A percentile compares a stretch with the other conserved stretches of the same genome.
Conservation (phyloP, 495 filamentous ascomycete species). For the Penicillium coprophilum region DNA sequence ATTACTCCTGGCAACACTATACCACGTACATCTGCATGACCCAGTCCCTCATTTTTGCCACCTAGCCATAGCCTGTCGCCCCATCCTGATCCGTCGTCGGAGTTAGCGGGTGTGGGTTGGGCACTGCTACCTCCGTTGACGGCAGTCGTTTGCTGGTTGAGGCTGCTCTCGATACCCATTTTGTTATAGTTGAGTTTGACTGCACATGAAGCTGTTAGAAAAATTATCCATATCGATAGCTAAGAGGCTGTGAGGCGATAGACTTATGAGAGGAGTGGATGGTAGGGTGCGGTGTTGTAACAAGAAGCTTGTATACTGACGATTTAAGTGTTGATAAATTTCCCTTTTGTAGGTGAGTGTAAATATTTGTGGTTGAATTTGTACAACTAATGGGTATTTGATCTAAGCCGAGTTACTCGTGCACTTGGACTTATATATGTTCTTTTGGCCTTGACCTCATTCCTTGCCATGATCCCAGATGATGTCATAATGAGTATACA, state of each 20-base stretch:
- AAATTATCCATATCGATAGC: neutral
- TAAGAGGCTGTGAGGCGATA: neutral
- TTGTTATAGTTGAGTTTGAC: neutral
- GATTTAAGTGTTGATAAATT: neutral
- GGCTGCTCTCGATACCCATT: slow-evolving; percentile 16
- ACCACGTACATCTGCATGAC: slow-evolving; percentile 30
- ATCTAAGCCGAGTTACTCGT: neutral
- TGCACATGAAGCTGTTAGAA: neutral
- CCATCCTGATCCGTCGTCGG: slow-evolving; percentile 20
- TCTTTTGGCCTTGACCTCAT: slow-evolving; percentile 1
- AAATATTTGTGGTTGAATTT: neutral
- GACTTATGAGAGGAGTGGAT: neutral
- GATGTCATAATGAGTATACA: slow-evolving; percentile 26
- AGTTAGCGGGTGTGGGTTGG: slow-evolving; percentile 38
- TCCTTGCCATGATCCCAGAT: slow-evolving; percentile 10
- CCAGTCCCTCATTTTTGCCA: slow-evolving; percentile 23
- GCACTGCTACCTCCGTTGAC: slow-evolving; percentile 31
- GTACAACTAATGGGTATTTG: neutral
- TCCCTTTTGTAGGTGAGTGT: neutral
- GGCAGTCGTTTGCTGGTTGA: slow-evolving; percentile 19
- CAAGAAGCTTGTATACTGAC: neutral
- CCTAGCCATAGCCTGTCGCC: slow-evolving; percentile 27
- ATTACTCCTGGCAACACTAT: too few relatives aligned
- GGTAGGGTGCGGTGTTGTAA: neutral
- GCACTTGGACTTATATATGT: neutral